Conservation (phyloP, 805 yeast genomes). For the Candida boidinii region DNA sequence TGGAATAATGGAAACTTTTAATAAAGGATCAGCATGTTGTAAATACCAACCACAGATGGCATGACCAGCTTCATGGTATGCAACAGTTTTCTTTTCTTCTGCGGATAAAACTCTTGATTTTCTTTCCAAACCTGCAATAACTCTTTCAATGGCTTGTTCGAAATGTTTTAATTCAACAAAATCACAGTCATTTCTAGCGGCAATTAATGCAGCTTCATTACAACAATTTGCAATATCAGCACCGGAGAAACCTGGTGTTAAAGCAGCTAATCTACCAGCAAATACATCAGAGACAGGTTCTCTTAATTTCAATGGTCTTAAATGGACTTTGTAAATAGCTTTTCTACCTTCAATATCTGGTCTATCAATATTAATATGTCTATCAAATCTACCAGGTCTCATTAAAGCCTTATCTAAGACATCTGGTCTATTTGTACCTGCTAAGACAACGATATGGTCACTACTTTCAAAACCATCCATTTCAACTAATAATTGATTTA, state of each 20-base stretch:
- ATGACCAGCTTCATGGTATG: conserved; percentile 95
- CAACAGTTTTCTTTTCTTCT: conserved; percentile 78
- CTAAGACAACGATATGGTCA: conserved; percentile 88
- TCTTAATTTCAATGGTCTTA: conserved; percentile 47
- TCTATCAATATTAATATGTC: conserved; percentile 77
- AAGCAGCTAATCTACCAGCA: conserved; percentile 78
- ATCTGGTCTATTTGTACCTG: conserved; percentile 93
- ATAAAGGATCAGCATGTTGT: conserved; percentile 79
- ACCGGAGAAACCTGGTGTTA: conserved; percentile 94
- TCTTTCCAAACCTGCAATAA: conserved; percentile 88
- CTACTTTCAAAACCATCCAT: conserved; percentile 91
- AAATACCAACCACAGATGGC: conserved; percentile 94
- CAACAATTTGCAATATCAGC: conserved; percentile 94
- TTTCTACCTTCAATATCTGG: conserved; percentile 89
- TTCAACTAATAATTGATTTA: conserved; percentile 87
- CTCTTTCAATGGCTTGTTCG: conserved; percentile 90
- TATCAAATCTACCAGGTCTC: conserved; percentile 93
- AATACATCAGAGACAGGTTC: conserved; percentile 44
- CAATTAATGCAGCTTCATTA: conserved; percentile 90
- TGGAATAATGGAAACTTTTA: conserved; percentile 91
- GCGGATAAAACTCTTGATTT: conserved; percentile 71
- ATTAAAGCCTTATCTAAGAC: conserved; percentile 81
- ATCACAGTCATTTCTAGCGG: conserved; percentile 68
- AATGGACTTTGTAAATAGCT: conserved; percentile 76
- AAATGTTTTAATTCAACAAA: conserved; percentile 64